Conservation (phyloP, 2,329 filamentous ascomycete species). For the Diaporthe australafricana region DNA sequence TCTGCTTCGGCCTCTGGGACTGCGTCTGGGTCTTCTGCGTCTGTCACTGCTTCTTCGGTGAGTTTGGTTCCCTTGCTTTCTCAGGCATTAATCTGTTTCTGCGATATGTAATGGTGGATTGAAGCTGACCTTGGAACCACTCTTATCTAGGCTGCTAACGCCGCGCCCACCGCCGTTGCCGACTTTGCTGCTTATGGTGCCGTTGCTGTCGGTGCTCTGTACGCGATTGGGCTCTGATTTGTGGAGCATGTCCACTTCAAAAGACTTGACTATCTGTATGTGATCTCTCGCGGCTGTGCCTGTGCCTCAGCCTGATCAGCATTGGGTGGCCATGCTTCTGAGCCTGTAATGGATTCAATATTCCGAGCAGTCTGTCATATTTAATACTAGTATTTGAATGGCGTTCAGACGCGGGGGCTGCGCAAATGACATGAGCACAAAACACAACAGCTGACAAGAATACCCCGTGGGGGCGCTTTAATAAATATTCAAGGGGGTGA, state of each 20-base stretch:
- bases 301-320: not conserved
- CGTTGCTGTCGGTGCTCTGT: conserved; percentile 29
- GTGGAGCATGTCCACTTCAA: too few species aligned
- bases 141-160: not conserved
- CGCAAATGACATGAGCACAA: too few species aligned
- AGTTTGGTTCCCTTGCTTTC: not conserved
- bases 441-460: too few species aligned
- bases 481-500: too few species aligned
- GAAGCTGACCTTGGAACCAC: not conserved
- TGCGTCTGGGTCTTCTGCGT: conserved; percentile 3
- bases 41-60: conserved; percentile 24
- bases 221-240: conserved; percentile 17
- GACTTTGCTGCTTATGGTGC: conserved; percentile 30
- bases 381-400: not conserved
- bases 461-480: too few species aligned
- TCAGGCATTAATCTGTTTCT: fast-evolving
- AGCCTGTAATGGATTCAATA: not conserved
- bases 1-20: not conserved
- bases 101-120: not conserved
- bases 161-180: not conserved
- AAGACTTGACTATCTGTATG: too few species aligned
- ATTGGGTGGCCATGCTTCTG: too few species aligned
- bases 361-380: not conserved
- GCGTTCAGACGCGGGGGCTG: too few species aligned
- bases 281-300: too few species aligned